Evolutionary conservation across 192 early-diverging fungal species (phyloP), one percentile per base, ranked within the genome.

Genomic region (Mortierella antarctica): DNA sequence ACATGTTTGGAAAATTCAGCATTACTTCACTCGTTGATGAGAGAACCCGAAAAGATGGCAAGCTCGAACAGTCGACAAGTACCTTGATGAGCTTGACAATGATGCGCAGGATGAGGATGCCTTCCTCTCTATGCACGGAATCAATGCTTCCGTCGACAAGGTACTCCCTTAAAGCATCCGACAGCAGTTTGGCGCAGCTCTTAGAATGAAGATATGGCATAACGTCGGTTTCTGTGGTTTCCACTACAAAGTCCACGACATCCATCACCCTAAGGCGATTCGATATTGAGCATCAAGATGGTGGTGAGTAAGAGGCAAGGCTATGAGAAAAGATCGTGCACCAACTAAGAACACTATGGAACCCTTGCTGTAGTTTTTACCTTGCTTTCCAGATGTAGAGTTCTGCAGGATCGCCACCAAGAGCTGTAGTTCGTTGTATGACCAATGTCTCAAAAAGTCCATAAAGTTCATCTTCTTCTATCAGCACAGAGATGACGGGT

Each of bases 1-100:
- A 64, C 8, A n/a, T 11, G 52, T 39, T 57, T 39, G n/a, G 40
- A 49, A 44, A 54, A 7, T 18, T 44, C 7, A 59, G 18, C 23
- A 58, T 55, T 39, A 40, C 8, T 13, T 40, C 12, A 68, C 58
- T 18, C 69, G 57, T 31, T 20, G 17, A 60, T 20, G 5, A 53
- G 48, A 39, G 31, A 5, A 12, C n/a, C 17, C 8, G 18, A 57
- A 20, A 39, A 52, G 4, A 23, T 5, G 20, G 64, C 21, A 57
- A 60, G 42, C 31, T 31, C 31, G 31, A 31, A 46, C 48, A 65
- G 40, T 42, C n/a, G 12, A 42, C 67, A 41, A 56, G 12, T 65
- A 85, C 70, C 76, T 82, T 83, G 63, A 85, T 83, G 2, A 85
- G 58, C 17, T 71, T 82, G 15, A 71, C 84, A 41, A 85, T 72